Percentiles rank a stretch among this genome's conserved stretches.
Conservation (phyloP, 2,329 filamentous ascomycete genomes). For the Bretziella fagacearum region DNA sequence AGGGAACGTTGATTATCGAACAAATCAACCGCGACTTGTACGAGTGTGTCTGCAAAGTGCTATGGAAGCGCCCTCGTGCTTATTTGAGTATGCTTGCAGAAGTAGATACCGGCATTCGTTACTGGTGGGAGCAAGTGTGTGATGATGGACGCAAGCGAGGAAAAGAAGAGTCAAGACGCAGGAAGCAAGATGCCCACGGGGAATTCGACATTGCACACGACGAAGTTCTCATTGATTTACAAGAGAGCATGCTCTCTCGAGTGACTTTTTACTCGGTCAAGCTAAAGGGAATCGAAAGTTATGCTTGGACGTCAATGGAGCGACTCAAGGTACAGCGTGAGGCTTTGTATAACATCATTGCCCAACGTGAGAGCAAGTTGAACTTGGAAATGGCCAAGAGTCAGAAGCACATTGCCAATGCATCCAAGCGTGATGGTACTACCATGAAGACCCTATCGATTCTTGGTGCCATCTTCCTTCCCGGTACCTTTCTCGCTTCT, state of each 20-base stretch:
- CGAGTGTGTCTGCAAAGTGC: slow-evolving; percentile 44
- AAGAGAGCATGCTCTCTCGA: slow-evolving; percentile 35
- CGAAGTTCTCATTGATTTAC: slow-evolving; percentile 20
- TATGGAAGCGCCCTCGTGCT: slow-evolving; percentile 46
- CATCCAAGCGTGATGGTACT: slow-evolving; percentile 43
- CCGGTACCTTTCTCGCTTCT: slow-evolving; percentile 44
- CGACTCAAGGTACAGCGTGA: slow-evolving; percentile 43
- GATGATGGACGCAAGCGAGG: neutral
- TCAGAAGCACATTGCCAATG: slow-evolving; percentile 41
- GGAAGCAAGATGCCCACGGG: neutral
- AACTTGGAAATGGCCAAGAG: slow-evolving; percentile 46
- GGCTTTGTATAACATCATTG: slow-evolving; percentile 48
- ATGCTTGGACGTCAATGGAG: slow-evolving; percentile 44
- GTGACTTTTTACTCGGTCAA: slow-evolving; percentile 45
- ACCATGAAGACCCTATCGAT: slow-evolving; percentile 50
- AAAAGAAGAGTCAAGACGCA: neutral
- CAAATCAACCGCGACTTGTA: slow-evolving; percentile 44
- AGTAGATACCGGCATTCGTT: slow-evolving; percentile 31
- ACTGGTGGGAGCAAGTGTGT: slow-evolving; percentile 22
- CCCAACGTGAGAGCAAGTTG: slow-evolving; percentile 45
- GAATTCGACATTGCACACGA: slow-evolving; percentile 11
- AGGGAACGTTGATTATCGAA: slow-evolving; percentile 36
- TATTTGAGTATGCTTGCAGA: slow-evolving; percentile 37
- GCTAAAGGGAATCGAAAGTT: slow-evolving; percentile 44
- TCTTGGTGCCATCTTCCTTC: slow-evolving; percentile 45